Conservation (phyloP, 2,329 filamentous ascomycete genomes). For the Fusarium domesticum region DNA sequence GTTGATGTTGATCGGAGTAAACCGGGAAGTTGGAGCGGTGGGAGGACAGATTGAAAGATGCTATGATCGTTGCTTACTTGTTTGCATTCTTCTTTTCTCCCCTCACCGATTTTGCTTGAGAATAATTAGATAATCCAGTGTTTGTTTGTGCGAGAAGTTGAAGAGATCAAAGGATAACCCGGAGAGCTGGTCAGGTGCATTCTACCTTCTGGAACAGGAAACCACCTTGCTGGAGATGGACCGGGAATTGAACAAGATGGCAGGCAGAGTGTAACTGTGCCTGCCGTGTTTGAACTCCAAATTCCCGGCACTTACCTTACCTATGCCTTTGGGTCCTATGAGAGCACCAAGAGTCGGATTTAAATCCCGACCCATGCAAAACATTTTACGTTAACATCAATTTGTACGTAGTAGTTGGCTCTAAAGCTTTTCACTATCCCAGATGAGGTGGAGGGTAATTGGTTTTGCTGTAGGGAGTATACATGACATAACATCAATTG, state of each 20-base stretch:
- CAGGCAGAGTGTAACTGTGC: slow-evolving; percentile 1
- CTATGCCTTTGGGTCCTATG: background rate
- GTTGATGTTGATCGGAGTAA: background rate
- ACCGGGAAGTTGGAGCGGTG: background rate
- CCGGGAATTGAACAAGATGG: slow-evolving; percentile 6
- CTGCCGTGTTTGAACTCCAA: slow-evolving; percentile 5
- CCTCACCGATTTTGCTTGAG: no score
- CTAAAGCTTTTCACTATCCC: background rate
- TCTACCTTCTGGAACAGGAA: background rate
- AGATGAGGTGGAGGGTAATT: background rate
- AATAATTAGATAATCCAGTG: no score
- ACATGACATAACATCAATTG: background rate
- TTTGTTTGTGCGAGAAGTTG: background rate
- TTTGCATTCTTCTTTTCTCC: no score
- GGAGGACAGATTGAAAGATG: background rate
- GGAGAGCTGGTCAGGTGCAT: slow-evolving; percentile 2
- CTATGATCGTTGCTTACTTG: no score
- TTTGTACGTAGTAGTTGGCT: background rate
- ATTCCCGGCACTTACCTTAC: slow-evolving; percentile 7
- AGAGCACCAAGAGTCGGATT: background rate
- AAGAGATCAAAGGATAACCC: background rate
- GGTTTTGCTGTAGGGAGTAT: background rate
- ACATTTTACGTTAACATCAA: background rate
- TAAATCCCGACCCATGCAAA: background rate
- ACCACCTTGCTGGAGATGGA: slow-evolving; percentile 1